Conservation (phyloP, 352 stramenopile genomes). For the Phytophthora capsici region DNA sequence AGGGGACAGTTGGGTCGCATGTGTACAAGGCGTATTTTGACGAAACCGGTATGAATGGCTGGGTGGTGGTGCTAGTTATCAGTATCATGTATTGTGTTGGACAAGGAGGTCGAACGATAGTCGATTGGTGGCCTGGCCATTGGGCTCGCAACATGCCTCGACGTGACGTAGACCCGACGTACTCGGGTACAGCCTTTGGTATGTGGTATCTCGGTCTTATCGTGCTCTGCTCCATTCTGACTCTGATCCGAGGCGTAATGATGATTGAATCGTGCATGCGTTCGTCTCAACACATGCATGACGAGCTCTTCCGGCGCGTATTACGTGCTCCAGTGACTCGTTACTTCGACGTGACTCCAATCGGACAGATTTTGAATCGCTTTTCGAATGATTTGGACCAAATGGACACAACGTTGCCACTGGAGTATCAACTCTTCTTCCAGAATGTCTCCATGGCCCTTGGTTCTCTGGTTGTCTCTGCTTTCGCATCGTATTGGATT, state of each 20-base stretch:
- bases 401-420: conserved; percentile 45
- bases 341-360: conserved; percentile 64
- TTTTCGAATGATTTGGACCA: conserved; percentile 65
- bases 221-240: conserved; percentile 26
- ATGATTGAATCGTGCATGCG: conserved; percentile 41
- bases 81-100: conserved; percentile 15
- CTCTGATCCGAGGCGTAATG: conserved; percentile 27
- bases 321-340: conserved; percentile 46
- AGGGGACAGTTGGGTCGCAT: conserved; percentile 27
- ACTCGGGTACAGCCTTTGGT: conserved; percentile 44
- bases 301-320: conserved; percentile 49
- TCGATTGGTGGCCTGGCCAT: conserved; percentile 49
- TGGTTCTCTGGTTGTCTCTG: conserved; percentile 47
- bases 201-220: conserved; percentile 48
- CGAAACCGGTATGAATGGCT: conserved; percentile 33
- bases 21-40: conserved; percentile 43
- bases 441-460: conserved; percentile 39
- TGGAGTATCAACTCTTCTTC: conserved; percentile 43
- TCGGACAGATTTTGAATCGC: conserved; percentile 61
- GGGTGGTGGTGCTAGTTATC: conserved; percentile 18
- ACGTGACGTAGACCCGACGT: conserved; percentile 25
- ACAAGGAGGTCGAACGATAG: conserved; percentile 27
- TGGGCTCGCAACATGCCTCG: conserved; percentile 43
- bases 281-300: conserved; percentile 36
- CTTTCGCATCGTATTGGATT: conserved; percentile 48